Base-by-base conservation (phyloP, 1,284 basidiomycete genomes). In the Sanghuangporus baumii region DNA sequence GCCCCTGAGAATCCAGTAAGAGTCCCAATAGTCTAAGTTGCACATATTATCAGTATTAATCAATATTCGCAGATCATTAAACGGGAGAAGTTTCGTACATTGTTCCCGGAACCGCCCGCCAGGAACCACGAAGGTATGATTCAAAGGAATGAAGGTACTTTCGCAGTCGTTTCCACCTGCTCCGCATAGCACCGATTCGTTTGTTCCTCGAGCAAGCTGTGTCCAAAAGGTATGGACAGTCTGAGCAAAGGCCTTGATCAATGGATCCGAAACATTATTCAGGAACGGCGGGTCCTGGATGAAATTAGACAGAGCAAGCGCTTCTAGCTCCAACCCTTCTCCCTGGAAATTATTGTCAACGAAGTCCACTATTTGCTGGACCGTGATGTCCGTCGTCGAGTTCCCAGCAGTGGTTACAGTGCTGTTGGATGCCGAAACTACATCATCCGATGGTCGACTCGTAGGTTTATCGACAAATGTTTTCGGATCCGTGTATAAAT, bases 401-500 rank as follows among this genome's bases (percentile, higher is more conserved):
- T 69, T 69, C 9, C 68, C 57, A 16, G 56, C 52, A 40, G 51
- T 40, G 20, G 59, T 18, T 6, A 65, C 47, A 16, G 62, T 20
- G n/a, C 23, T 73, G 66, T 69, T 77, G 68, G 92, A 79, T 34
- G 81, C 78, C 36, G 78, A 73, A 73, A 94, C 96, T 63, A 89
- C 89, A 0, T 81, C 74, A 47, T 93, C 76, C 6, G 87, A 73
- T 0, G 81, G 74, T 67, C 85, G 83, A 69, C 77, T 80, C 0
- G 93, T 95, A 0, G 93, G 94, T 79, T 93, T 96, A 80, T 97
- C 94, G 14, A 91, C 89, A 72, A 97, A 91, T 0, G 91, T 94
- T 76, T 97, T 97, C 59, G 87, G 87, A 74, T 98, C 95, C 0
- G 79, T 70, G 72, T 85, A 98, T 38, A 93, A 76, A 34, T 81